Evolutionary conservation across 192 early-diverging fungal genomes (phyloP), one percentile per base, ranked within the genome.

Genomic region (Martensiomyces pterosporus): DNA sequence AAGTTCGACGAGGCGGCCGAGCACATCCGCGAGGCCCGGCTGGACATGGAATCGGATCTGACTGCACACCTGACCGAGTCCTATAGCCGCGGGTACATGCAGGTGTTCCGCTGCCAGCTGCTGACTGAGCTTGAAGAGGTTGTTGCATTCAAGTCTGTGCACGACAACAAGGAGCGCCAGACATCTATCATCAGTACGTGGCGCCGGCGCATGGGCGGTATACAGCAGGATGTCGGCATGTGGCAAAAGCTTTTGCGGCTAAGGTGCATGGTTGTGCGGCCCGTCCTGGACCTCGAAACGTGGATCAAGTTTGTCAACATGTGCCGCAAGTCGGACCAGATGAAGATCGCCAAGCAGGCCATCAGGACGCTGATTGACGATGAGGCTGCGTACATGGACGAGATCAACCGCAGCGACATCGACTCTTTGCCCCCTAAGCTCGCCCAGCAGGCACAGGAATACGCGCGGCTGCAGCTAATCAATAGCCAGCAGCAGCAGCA

Each of bases 71-170:
- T 91, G 7, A 85, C 89, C 4, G 93, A 97, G 55, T 92, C 90
- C 34, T 98, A 97, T 57, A 89, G 85, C 52, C 85, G 92, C 34
- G 87, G 89, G 0, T 95, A 98, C 57, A 75, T 76, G 49, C 82
- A 55, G 47, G 70, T 96, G 4, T 90, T 98, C 8, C 81, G 86
- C 15, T 88, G 91, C 33, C 95, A 98, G 65, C 92, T 98, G 93
- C 83, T 98, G 48, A 85, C 91, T 0, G 95, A 98, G 60, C 58
- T 98, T 35, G 95, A 98, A 62, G 95, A 98, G 59, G 92, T 98
- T 41, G 91, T 98, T 24, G 62, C 73, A 0, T 98, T 91, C 64
- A 94, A 93, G 57, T 80, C 85, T 40, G 64, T 78, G 9, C 69
- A 83, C 14, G 85, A 93, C 39, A 81, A 92, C 21, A 79, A 82